Percentiles rank a stretch among this genome's conserved stretches.
phyloP scores from a whole-genome alignment of 2,329 filamentous ascomycete species.

The Phialophora tarda region DNA sequence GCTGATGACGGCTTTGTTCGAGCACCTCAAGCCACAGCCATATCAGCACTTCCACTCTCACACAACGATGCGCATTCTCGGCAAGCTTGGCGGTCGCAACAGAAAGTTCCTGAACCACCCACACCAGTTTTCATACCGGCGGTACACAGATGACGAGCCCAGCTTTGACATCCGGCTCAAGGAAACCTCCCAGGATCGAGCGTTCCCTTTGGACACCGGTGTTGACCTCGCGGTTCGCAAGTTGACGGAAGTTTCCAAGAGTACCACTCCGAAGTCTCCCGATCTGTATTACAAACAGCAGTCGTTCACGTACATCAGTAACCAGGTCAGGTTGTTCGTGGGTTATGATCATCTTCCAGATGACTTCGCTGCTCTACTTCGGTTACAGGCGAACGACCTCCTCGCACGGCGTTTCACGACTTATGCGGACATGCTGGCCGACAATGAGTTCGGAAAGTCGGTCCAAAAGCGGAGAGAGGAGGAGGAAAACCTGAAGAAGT shows the following conservation, averaged over 20 bases:
- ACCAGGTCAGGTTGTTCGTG: slow-evolving; percentile 88
- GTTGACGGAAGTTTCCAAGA: slow-evolving; percentile 77
- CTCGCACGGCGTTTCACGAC: slow-evolving; percentile 72
- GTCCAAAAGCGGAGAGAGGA: slow-evolving; percentile 85
- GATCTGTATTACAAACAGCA: slow-evolving; percentile 93
- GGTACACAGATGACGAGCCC: slow-evolving; percentile 83
- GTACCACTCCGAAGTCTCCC: slow-evolving; percentile 63
- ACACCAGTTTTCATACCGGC: slow-evolving; percentile 79
- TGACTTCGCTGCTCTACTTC: slow-evolving; percentile 81
- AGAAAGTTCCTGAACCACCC: slow-evolving; percentile 93
- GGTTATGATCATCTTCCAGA: slow-evolving; percentile 88
- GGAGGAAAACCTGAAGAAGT: slow-evolving; percentile 78
- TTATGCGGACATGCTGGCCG: slow-evolving; percentile 70
- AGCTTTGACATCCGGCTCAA: slow-evolving; percentile 89
- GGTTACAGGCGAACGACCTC: slow-evolving; percentile 87
- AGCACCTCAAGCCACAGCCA: slow-evolving; percentile 89
- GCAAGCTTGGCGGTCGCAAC: slow-evolving; percentile 94
- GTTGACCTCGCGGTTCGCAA: slow-evolving; percentile 89
- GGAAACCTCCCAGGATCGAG: slow-evolving; percentile 84
- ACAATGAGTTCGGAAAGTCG: slow-evolving; percentile 79
- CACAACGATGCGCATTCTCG: slow-evolving; percentile 95
- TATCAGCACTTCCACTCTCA: slow-evolving; percentile 98
- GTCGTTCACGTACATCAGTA: slow-evolving; percentile 82
- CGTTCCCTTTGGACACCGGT: slow-evolving; percentile 85
- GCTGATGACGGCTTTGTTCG: slow-evolving; percentile 95